These are phyloP conservation scores for Neocucurbitaria cava DNA, from an alignment of 2,329 filamentous ascomycete genomes.

Conservation along the genomic window DNA sequence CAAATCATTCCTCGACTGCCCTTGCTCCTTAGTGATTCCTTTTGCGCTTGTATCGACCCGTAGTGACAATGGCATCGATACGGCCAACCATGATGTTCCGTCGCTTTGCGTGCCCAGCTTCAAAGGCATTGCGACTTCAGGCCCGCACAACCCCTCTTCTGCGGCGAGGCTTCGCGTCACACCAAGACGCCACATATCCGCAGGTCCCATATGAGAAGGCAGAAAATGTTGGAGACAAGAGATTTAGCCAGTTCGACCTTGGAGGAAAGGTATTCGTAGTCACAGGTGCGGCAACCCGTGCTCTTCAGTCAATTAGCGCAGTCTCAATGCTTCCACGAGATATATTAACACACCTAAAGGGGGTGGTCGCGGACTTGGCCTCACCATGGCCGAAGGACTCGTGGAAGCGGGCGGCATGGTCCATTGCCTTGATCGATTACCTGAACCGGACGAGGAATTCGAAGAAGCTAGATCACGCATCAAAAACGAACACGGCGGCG, in stretches of 20 bases:
- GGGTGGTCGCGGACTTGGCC: slow-evolving; percentile 72
- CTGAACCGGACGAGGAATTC: slow-evolving; percentile 66
- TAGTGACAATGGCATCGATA: slow-evolving; percentile 21
- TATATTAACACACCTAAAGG: slow-evolving; percentile 56
- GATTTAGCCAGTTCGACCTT: slow-evolving; percentile 38
- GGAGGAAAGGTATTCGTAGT: slow-evolving; percentile 51
- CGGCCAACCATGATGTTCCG: slow-evolving; percentile 10
- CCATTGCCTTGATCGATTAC: slow-evolving; percentile 68
- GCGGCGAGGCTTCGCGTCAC: slow-evolving; percentile 13
- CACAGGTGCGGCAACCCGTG: slow-evolving; percentile 69
- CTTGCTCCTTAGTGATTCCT: background rate
- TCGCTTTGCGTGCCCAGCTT: slow-evolving; percentile 11
- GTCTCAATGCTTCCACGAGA: slow-evolving; percentile 35
- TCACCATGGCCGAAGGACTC: slow-evolving; percentile 74
- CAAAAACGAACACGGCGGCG: slow-evolving; percentile 65
- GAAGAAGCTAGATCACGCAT: slow-evolving; percentile 67
- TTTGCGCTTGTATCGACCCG: no score
- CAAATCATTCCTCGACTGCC: background rate
- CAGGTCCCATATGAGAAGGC: slow-evolving; percentile 26
- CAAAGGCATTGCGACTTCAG: slow-evolving; percentile 7
- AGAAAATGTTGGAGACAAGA: slow-evolving; percentile 23
- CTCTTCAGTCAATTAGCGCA: slow-evolving; percentile 58
- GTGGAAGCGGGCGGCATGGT: slow-evolving; percentile 77
- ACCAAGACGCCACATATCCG: slow-evolving; percentile 14
- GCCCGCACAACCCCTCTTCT: slow-evolving; percentile 7